Conservation (phyloP, 768 basidiomycete species). For the Phanerochaete sordida region DNA sequence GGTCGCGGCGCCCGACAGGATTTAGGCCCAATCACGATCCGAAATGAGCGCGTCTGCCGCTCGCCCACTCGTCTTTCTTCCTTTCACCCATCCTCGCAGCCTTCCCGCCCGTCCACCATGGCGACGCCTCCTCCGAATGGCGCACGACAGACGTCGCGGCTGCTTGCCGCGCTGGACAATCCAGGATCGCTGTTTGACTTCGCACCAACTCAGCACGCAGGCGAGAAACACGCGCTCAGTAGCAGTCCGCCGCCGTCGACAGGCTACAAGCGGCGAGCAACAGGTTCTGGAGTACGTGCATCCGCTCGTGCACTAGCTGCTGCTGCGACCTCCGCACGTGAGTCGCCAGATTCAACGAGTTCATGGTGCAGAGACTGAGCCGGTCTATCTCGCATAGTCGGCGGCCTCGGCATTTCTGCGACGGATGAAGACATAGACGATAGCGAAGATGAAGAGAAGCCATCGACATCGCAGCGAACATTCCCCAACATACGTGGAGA, state of each 20-base stretch:
- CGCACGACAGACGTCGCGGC: conserved; percentile 2
- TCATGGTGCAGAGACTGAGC: background rate
- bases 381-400: background rate
- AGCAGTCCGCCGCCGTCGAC: background rate
- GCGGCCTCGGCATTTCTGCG: background rate
- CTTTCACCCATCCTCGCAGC: background rate
- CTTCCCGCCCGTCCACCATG: background rate
- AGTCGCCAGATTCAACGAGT: background rate
- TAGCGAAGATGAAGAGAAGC: background rate
- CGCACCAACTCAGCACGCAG: background rate
- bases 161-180: conserved; percentile 13
- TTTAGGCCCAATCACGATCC: background rate
- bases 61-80: background rate
- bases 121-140: background rate
- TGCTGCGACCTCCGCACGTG: background rate
- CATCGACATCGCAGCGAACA: background rate
- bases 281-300: background rate
- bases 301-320: background rate
- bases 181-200: background rate
- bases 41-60: conserved; percentile 2
- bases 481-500: background rate
- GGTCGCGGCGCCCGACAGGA: background rate
- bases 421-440: background rate
- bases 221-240: background rate
- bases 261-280: background rate